Evolutionary conservation across 2,329 filamentous ascomycete genomes (phyloP).

Genomic region (Fusarium abutilonis): DNA sequence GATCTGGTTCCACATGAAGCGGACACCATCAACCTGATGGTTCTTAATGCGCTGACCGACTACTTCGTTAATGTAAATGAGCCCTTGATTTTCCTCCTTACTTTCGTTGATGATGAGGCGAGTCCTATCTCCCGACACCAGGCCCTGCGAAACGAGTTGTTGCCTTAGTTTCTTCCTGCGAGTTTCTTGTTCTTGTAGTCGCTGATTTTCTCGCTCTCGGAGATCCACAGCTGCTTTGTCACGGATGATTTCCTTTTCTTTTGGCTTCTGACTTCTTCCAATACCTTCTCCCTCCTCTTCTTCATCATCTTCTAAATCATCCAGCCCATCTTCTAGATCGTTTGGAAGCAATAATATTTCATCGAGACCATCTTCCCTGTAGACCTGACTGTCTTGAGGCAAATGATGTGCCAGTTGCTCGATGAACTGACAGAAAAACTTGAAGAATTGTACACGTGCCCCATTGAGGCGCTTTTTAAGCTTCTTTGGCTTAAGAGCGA

Average conservation of each 20-base stretch:
- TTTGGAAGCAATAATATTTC: constrained; percentile 18
- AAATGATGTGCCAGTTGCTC: constrained; percentile 41
- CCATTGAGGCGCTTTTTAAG: constrained; percentile 31
- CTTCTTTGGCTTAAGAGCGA: constrained; percentile 25
- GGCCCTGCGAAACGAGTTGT: constrained; percentile 56
- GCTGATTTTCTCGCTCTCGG: constrained; percentile 65
- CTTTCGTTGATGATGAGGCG: constrained; percentile 73
- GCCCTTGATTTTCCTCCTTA: constrained; percentile 67
- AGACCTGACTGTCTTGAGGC: constrained; percentile 50
- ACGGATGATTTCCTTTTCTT: constrained; percentile 51
- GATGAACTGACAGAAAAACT: constrained; percentile 46
- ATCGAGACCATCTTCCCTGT: constrained; percentile 39
- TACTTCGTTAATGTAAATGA: constrained; percentile 70
- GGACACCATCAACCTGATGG: constrained; percentile 83
- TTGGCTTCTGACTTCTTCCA: constrained; percentile 41
- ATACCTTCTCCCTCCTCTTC: constrained; percentile 19
- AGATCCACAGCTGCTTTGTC: constrained; percentile 58
- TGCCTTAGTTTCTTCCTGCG: constrained; percentile 60
- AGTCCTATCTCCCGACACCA: constrained; percentile 56
- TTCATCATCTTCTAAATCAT: constrained; percentile 25
- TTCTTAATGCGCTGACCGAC: constrained; percentile 76
- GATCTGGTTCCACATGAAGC: constrained; percentile 89
- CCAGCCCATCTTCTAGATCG: constrained; percentile 9
- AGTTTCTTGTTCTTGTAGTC: constrained; percentile 63
- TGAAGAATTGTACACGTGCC: constrained; percentile 27